Base-by-base conservation (phyloP, 345 rosid species). In the Mercurialis annua region DNA sequence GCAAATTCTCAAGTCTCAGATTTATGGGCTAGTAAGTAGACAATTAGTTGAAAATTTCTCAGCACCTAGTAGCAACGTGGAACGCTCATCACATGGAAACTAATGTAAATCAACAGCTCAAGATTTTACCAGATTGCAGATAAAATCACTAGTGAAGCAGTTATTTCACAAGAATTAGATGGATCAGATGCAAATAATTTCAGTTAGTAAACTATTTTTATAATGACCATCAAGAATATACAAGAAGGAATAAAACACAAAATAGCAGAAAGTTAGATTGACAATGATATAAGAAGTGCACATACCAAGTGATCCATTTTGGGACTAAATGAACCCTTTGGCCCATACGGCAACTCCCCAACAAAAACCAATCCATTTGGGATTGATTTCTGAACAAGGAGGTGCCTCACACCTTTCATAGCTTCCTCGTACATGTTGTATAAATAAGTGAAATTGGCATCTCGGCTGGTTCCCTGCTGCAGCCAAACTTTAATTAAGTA, bases 271-370 rank as follows among this genome's bases (percentile, higher is more conserved):
- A 64, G 55, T 56, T 58, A 59, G 6, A 29, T 24, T 23, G 53
- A 72, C 36, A 64, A 9, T 50, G 46, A 21, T 64, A 51, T 16
- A 36, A 14, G 10, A 31, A 71, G 73, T 43, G 62, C 58, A 66
- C 92, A 71, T 86, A 91, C 99, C 93, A 94, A 82, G 79, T 91
- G 99, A 78, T 94, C 99, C 99, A 94, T 94, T 80, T 94, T 94
- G n/a, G 99, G 90, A 77, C 92, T 91, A 74, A 89, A 89, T 33
- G 76, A 72, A 74, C 98, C 96, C n/a, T 81, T 77, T 1, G 81
- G 14, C 38, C 99, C 99, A 21, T 71, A 75, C 56, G 99, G 99
- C 82, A 91, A 81, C 84, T 94, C 99, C 71, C 99, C 98, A 21
- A 91, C 96, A 76, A 94, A 94, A 73, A 84, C 84, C 67, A 94